phyloP scores from a whole-genome alignment of 2,329 filamentous ascomycete species.

The Thermoascus crustaceus region DNA sequence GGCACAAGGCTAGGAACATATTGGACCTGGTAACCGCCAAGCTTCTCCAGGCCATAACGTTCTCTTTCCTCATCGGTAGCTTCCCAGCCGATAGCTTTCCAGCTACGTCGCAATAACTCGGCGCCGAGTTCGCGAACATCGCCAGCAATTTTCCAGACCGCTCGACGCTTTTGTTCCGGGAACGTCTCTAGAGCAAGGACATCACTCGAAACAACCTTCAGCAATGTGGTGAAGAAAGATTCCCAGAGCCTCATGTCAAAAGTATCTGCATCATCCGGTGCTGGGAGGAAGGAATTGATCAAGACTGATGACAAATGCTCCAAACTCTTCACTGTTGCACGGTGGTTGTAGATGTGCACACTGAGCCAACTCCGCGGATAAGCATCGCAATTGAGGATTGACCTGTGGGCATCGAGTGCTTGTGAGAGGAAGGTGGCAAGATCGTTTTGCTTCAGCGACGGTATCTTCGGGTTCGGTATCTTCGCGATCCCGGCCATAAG shows the following conservation, averaged over 20 bases:
- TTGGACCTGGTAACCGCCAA: constrained; percentile 96
- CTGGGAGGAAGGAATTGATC: constrained; percentile 73
- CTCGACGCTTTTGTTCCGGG: constrained; percentile 88
- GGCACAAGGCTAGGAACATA: constrained; percentile 89
- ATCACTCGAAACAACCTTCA: constrained; percentile 82
- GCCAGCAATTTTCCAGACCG: constrained; percentile 97
- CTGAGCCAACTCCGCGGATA: constrained; percentile 89
- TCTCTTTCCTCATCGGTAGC: constrained; percentile 68
- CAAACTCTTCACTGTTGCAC: constrained; percentile 76
- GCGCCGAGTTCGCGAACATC: constrained; percentile 91
- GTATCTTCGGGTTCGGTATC: constrained; percentile 63
- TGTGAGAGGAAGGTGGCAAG: constrained; percentile 68
- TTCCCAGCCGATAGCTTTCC: constrained; percentile 97
- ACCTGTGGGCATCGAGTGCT: constrained; percentile 75
- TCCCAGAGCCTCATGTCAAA: constrained; percentile 96
- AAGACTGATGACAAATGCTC: constrained; percentile 74
- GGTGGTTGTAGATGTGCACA: constrained; percentile 86
- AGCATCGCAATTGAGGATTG: constrained; percentile 78
- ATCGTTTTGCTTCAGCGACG: constrained; percentile 70
- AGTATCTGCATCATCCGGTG: constrained; percentile 80
- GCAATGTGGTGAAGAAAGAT: constrained; percentile 77
- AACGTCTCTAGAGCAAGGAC: constrained; percentile 89
- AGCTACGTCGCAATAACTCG: constrained; percentile 72
- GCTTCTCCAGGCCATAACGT: constrained; percentile 69
- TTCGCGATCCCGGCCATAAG: constrained; percentile 75